phyloP scores from a whole-genome alignment of 257 asterid genomes.

The Marsdenia floribunda region DNA sequence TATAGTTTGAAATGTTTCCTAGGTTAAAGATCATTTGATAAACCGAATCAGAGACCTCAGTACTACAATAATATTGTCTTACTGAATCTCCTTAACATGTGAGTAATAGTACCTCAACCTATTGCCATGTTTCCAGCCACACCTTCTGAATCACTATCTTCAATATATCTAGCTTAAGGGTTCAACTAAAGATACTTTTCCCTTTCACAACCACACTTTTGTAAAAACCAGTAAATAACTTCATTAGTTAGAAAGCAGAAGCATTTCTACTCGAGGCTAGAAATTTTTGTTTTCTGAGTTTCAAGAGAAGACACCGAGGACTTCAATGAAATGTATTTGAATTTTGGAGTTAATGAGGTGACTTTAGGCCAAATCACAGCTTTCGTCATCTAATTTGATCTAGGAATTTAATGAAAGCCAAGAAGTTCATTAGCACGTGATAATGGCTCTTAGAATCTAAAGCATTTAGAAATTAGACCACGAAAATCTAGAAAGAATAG shows the following conservation, averaged over 20 bases:
- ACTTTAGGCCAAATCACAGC: neutral
- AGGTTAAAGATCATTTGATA: neutral
- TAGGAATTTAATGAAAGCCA: neutral
- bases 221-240: neutral
- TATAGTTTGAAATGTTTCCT: neutral
- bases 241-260: neutral
- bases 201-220: neutral
- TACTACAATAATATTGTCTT: neutral
- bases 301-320: neutral
- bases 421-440: neutral
- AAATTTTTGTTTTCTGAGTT: neutral
- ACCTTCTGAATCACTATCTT: too few species aligned
- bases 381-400: neutral
- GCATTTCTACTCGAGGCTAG: neutral
- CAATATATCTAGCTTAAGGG: too few species aligned
- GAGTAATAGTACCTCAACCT: neutral
- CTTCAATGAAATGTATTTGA: neutral
- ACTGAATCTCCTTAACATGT: neutral
- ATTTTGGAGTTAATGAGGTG: neutral
- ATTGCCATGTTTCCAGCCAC: neutral
- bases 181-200: neutral
- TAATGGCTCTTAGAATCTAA: neutral
- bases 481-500: neutral
- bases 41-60: neutral
- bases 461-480: neutral